These are phyloP conservation scores for Phanerodontia chrysosporium DNA, from an alignment of 768 basidiomycete genomes.

Conservation along the genomic window DNA sequence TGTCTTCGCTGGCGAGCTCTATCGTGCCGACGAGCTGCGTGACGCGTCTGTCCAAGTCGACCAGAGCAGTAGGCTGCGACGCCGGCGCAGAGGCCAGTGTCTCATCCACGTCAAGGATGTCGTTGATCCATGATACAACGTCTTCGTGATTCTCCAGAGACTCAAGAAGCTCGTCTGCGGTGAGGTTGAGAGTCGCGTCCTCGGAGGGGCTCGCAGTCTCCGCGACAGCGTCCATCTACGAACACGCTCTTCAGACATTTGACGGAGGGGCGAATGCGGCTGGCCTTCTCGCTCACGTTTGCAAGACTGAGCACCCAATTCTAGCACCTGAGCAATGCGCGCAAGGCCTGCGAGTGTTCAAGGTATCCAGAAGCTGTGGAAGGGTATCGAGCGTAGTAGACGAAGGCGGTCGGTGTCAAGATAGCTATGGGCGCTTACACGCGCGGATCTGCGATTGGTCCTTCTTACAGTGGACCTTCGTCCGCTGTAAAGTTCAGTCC, in stretches of 20 bases:
- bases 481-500: too few species aligned
- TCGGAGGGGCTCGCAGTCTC: conserved; percentile 1
- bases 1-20: conserved; percentile 85
- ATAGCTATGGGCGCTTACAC: neutral
- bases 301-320: neutral
- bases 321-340: neutral
- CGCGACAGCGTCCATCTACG: conserved; percentile 8
- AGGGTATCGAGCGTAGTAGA: neutral
- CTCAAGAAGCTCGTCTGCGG: conserved; percentile 14
- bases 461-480: too few species aligned
- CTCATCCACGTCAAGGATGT: conserved; percentile 16
- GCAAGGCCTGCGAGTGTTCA: neutral
- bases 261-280: neutral
- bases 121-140: conserved; percentile 29
- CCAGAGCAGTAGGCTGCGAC: conserved; percentile 17
- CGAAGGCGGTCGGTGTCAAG: neutral
- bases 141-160: conserved; percentile 24
- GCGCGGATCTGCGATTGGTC: neutral
- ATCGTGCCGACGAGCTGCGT: conserved; percentile 73
- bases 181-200: neutral
- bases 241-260: conserved; percentile 1
- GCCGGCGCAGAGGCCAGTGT: neutral
- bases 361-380: neutral
- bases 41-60: conserved; percentile 68
- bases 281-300: conserved; percentile 3